phyloP scores from a whole-genome alignment of 1,139 yeast species.

The Taiozyma sp. region DNA sequence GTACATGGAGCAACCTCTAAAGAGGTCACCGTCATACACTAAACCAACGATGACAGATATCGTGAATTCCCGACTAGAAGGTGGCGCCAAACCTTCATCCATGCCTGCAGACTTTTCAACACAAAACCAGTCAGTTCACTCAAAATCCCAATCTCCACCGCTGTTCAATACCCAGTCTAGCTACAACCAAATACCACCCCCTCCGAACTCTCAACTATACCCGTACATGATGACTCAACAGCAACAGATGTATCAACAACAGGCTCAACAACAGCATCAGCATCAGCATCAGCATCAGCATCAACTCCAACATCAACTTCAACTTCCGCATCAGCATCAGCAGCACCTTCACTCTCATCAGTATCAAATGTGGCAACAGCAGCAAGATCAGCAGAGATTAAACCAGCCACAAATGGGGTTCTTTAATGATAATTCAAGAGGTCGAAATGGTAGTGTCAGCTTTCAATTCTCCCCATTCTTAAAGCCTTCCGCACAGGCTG shows the following conservation, averaged over 20 bases:
- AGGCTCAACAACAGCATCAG: constrained; percentile 1
- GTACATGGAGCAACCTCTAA: constrained; percentile 15
- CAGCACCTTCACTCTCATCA: background rate
- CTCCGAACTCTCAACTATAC: background rate
- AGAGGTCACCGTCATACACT: background rate
- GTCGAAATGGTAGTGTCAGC: background rate
- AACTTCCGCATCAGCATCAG: background rate
- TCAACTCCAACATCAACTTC: background rate
- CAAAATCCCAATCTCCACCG: background rate
- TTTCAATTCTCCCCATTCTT: background rate
- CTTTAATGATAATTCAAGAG: background rate
- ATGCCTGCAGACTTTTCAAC: background rate
- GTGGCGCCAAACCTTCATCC: constrained; percentile 1
- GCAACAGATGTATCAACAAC: constrained; percentile 1
- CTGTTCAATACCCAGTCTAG: background rate
- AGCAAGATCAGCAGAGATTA: background rate
- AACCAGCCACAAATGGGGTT: background rate
- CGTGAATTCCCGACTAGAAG: constrained; percentile 20
- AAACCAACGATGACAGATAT: constrained; percentile 24
- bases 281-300: constrained; percentile 1
- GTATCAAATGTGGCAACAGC: background rate
- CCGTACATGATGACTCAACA: constrained; percentile 1
- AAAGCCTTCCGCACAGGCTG: background rate
- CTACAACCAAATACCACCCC: constrained; percentile 2
- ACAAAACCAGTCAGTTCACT: background rate